phyloP scores from a whole-genome alignment of 2,329 filamentous ascomycete genomes.

The Diaporthe caulivora region DNA sequence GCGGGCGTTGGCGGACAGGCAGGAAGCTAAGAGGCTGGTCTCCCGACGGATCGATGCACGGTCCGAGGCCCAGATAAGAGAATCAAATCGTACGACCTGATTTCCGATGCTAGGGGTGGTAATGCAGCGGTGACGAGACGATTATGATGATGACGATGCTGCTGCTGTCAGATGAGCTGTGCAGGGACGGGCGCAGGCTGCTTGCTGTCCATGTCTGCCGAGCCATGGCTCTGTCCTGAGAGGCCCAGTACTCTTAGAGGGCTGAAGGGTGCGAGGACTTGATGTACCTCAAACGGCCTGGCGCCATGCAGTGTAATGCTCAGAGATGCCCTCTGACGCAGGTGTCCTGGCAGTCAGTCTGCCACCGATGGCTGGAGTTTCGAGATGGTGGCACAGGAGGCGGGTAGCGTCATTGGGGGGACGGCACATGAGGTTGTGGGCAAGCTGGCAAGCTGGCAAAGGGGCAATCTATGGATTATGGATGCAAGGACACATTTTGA shows the following conservation, averaged over 20 bases:
- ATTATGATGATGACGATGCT: background rate
- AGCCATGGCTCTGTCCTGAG: background rate
- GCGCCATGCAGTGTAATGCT: conserved; percentile 23
- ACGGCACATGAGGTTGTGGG: conserved; percentile 14
- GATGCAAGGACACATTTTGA: background rate
- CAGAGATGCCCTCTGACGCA: conserved; percentile 15
- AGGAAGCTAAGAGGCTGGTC: conserved; percentile 8
- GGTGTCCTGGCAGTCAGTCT: background rate
- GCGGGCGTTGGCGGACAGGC: conserved; percentile 25
- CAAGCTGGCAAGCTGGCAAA: no score
- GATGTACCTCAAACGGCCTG: background rate
- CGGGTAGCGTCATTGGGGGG: conserved; percentile 4
- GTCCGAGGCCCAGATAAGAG: conserved; percentile 2
- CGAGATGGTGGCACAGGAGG: conserved; percentile 22
- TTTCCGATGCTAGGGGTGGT: background rate
- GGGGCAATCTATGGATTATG: background rate
- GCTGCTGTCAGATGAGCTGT: background rate
- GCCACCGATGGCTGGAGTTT: conserved; percentile 16
- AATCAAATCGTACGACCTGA: background rate
- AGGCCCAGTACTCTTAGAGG: background rate
- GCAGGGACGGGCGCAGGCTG: background rate
- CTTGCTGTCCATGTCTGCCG: background rate
- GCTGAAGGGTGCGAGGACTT: background rate
- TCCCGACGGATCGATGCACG: conserved; percentile 1
- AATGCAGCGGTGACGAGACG: background rate